A percentile compares a stretch with the other conserved stretches of the same genome.
These are phyloP conservation scores for Sphaerulina musiva DNA, from an alignment of 2,329 filamentous ascomycete species.

Conservation along the genomic window DNA sequence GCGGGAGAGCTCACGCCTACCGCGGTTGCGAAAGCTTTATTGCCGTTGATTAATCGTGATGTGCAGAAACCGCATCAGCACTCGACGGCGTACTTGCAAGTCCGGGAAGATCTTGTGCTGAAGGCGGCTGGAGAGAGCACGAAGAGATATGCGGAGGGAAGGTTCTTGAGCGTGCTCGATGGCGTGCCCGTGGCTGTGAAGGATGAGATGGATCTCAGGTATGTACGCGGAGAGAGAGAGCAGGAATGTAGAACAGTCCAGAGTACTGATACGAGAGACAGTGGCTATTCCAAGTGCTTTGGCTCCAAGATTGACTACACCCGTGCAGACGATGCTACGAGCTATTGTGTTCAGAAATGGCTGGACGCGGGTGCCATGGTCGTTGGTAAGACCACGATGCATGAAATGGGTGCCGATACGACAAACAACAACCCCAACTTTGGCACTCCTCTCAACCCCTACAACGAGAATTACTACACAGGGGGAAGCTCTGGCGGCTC, in stretches of 20 bases:
- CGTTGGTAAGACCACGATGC: slow-evolving; percentile 72
- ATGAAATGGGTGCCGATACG: slow-evolving; percentile 64
- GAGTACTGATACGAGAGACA: slow-evolving; percentile 15
- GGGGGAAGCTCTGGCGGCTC: slow-evolving; percentile 76
- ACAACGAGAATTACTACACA: slow-evolving; percentile 69
- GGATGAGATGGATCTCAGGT: slow-evolving; percentile 62
- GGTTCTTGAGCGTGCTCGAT: slow-evolving; percentile 63
- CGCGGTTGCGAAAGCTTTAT: slow-evolving; percentile 62
- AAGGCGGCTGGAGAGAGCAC: slow-evolving; percentile 68
- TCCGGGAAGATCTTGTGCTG: slow-evolving; percentile 55
- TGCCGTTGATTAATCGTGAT: slow-evolving; percentile 63
- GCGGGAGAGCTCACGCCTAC: slow-evolving; percentile 64
- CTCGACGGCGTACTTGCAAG: slow-evolving; percentile 66
- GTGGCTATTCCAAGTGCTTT: slow-evolving; percentile 61
- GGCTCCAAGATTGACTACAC: slow-evolving; percentile 58
- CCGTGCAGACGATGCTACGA: slow-evolving; percentile 48
- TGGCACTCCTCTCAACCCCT: slow-evolving; percentile 71
- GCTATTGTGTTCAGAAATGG: slow-evolving; percentile 65
- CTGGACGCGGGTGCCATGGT: slow-evolving; percentile 69
- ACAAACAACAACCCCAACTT: slow-evolving; percentile 74
- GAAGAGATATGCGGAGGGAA: slow-evolving; percentile 61
- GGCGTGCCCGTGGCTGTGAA: slow-evolving; percentile 80
- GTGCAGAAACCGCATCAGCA: slow-evolving; percentile 49
- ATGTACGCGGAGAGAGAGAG: neutral
- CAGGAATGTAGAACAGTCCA: no score